Evolutionary conservation across 1,284 basidiomycete species (phyloP), one percentile per base, ranked within the genome.

Genomic region (Psilocybe mexicana): DNA sequence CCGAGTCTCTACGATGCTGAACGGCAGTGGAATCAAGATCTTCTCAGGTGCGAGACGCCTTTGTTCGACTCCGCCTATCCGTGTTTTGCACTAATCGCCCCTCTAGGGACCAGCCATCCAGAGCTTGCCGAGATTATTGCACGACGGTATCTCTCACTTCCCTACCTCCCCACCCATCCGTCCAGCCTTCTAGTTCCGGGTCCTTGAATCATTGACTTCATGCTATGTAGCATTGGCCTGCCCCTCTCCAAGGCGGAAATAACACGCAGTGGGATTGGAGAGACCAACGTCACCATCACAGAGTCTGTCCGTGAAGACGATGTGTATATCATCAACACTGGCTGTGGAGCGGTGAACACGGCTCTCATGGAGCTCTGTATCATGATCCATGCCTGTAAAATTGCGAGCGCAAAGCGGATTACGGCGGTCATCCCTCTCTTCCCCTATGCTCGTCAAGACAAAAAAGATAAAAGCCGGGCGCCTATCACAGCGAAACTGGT

Each of bases 351-450:
- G 56, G 86, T 95, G 69, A 95, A 94, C 75, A 95, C 93, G 14
- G 83, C 93, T 51, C 83, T 97, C 61, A 94, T 96, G 90, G 95
- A 98, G 75, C 84, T 98, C 50, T 96, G 96, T 73, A 99, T 99
- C 74, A 98, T 99, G 96, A 97, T 98, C 69, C 96, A 99, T 73
- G 96, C 97, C 12, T 98, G 97, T 87, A 98, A 97, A 79, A 96
- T 96, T 69, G 92, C 94, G 35, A 96, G 93, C 63, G 96, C 96
- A 54, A 92, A 91, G 72, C 83, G 97, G 64, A 98, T 99, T 71
- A 98, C 96, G 18, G 96, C 96, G 30, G 95, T 99, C 64, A 83
- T 97, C 56, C 96, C 95, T 46, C 85, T 97, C 52, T 98, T 96
- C 77, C 94, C 94, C 18, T 98, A 98, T 74, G 87, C 95, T 26